A percentile compares a stretch with the other conserved stretches of the same genome.
Conservation (phyloP, 2,329 filamentous ascomycete species). For the Penicillium sp. region DNA sequence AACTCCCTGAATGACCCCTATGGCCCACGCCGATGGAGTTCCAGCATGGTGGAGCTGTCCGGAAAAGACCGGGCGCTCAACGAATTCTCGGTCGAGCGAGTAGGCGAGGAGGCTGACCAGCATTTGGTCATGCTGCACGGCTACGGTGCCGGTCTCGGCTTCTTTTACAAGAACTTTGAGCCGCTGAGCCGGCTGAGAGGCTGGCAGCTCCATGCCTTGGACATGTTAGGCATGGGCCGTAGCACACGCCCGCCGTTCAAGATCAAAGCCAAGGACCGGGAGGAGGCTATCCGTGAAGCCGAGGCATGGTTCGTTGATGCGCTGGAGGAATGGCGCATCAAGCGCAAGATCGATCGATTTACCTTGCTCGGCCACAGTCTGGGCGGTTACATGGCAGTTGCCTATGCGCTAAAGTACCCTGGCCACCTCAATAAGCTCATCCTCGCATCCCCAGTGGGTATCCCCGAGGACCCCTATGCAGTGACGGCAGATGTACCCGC, state of each 20-base stretch:
- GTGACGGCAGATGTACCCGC: slow-evolving; percentile 77
- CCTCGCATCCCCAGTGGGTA: slow-evolving; percentile 88
- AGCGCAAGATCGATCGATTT: slow-evolving; percentile 87
- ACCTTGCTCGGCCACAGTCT: slow-evolving; percentile 91
- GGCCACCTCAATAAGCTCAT: slow-evolving; percentile 95
- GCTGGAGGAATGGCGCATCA: slow-evolving; percentile 90
- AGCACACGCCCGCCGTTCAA: slow-evolving; percentile 81
- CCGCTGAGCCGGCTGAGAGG: slow-evolving; percentile 74
- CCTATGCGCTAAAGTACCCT: slow-evolving; percentile 95
- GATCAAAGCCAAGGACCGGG: slow-evolving; percentile 77
- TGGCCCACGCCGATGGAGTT: slow-evolving; percentile 82
- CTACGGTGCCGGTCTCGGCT: slow-evolving; percentile 92
- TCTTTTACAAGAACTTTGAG: slow-evolving; percentile 99
- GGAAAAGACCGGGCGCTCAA: slow-evolving; percentile 88
- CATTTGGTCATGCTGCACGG: slow-evolving; percentile 95
- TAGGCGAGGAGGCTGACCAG: slow-evolving; percentile 77
- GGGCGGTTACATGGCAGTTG: slow-evolving; percentile 91
- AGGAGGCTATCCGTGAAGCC: slow-evolving; percentile 81
- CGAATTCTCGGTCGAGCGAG: slow-evolving; percentile 85
- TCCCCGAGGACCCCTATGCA: slow-evolving; percentile 92
- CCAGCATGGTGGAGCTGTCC: slow-evolving; percentile 77
- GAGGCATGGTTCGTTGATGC: slow-evolving; percentile 97
- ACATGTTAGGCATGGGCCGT: slow-evolving; percentile 93
- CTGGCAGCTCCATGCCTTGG: slow-evolving; percentile 91
- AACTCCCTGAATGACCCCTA: slow-evolving; percentile 69